These are phyloP conservation scores for Rhodomyrtus psidioides DNA, from an alignment of 441 rosid species.

Conservation along the genomic window DNA sequence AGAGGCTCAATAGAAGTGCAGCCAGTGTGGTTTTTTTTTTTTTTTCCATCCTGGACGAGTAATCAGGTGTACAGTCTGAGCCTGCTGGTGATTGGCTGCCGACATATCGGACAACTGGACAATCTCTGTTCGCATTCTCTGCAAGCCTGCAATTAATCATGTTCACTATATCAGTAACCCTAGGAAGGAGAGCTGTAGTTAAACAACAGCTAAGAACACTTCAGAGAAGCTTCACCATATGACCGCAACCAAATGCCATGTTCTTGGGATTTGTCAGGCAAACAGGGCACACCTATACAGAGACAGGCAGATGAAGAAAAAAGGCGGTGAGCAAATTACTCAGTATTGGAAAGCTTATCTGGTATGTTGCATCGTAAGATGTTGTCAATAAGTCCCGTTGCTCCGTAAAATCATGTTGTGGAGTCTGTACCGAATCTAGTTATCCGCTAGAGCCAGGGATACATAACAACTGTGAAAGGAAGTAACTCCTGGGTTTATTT, in stretches of 20 bases:
- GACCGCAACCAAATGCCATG: constrained; percentile 75
- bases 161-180: not conserved
- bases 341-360: not conserved
- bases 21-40: not conserved
- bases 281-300: constrained; percentile 56
- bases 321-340: not conserved
- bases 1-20: not conserved
- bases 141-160: constrained; percentile 42
- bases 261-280: constrained; percentile 59
- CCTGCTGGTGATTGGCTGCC: constrained; percentile 49
- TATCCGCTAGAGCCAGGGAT: not conserved
- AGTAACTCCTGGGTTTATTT: not conserved
- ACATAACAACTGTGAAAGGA: not conserved
- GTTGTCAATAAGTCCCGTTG: not conserved
- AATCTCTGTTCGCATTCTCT: constrained; percentile 54
- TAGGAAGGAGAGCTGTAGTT: not conserved
- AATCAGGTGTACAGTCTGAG: constrained; percentile 49
- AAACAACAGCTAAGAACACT: not conserved
- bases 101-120: constrained; percentile 68
- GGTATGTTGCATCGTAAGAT: not conserved
- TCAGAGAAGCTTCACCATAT: constrained; percentile 41
- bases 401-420: not conserved
- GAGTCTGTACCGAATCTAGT: not conserved
- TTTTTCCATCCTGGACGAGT: not conserved
- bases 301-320: not conserved